These are phyloP conservation scores for Russula dissimulans DNA, from an alignment of 768 basidiomycete genomes.

Conservation along the genomic window DNA sequence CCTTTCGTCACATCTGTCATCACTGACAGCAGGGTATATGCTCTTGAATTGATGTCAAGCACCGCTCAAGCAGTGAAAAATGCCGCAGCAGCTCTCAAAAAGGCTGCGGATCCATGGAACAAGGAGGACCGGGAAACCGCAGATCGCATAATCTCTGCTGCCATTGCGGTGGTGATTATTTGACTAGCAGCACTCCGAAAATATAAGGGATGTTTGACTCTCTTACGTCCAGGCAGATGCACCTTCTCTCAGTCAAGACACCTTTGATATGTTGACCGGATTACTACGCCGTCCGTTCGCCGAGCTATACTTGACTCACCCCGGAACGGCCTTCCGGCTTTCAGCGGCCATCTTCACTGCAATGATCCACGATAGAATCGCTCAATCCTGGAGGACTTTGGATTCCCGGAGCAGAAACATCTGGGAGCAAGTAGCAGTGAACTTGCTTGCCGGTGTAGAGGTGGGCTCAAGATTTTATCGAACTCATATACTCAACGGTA, in stretches of 20 bases:
- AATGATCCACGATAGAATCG: slow-evolving; percentile 12
- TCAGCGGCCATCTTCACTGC: slow-evolving; percentile 12
- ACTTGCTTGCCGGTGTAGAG: slow-evolving; percentile 17
- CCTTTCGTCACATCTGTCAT: not conserved
- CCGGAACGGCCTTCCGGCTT: slow-evolving; percentile 14
- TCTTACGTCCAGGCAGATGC: not conserved
- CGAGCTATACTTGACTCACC: slow-evolving; percentile 11
- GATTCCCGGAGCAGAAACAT: not conserved
- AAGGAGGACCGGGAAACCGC: slow-evolving; percentile 14
- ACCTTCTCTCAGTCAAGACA: not conserved
- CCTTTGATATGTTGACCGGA: not conserved
- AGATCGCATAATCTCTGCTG: slow-evolving; percentile 9
- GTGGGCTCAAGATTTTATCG: not conserved
- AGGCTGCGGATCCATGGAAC: slow-evolving; percentile 18
- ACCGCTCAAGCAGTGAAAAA: slow-evolving; percentile 4
- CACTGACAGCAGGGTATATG: not conserved
- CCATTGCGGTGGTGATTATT: slow-evolving; percentile 10
- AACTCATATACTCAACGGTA: not conserved
- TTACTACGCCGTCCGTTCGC: slow-evolving; percentile 14
- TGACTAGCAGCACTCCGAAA: not conserved
- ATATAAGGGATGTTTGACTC: not conserved
- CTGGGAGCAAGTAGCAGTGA: slow-evolving; percentile 16
- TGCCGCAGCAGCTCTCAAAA: slow-evolving; percentile 10
- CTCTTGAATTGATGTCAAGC: slow-evolving; percentile 9
- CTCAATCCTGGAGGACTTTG: not conserved